These are phyloP conservation scores for Metschnikowia kofuensis DNA, from an alignment of 805 yeast species.

Conservation along the genomic window DNA sequence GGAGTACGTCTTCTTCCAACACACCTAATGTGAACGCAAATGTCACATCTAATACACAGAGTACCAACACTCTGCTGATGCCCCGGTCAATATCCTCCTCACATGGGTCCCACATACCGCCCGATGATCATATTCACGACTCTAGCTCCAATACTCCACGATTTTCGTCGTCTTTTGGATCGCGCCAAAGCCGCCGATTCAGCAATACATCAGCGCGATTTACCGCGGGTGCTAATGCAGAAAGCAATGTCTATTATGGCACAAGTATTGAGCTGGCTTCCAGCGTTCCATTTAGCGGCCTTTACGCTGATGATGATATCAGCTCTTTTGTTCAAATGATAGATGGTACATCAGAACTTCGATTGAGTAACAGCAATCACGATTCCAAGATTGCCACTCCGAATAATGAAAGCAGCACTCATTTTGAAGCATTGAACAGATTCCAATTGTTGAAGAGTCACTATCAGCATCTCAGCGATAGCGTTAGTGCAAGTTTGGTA, in stretches of 20 bases:
- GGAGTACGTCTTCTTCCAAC: constrained; percentile 40
- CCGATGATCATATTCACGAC: constrained; percentile 27
- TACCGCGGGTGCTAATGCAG: constrained; percentile 20
- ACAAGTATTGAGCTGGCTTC: constrained; percentile 37
- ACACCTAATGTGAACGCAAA: constrained; percentile 21
- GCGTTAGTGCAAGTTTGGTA: constrained; percentile 49
- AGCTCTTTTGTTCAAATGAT: constrained; percentile 70
- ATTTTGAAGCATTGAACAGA: constrained; percentile 46
- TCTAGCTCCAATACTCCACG: constrained; percentile 47
- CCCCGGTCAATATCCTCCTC: constrained; percentile 41
- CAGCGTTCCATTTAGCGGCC: constrained; percentile 38
- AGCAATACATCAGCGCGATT: constrained; percentile 26
- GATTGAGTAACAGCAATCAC: constrained; percentile 25
- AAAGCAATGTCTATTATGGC: constrained; percentile 23
- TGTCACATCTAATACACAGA: constrained; percentile 23
- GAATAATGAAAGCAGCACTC: constrained; percentile 20
- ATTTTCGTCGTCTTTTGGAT: constrained; percentile 71
- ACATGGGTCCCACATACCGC: constrained; percentile 33
- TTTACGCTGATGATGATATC: constrained; percentile 55
- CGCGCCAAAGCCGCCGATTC: constrained; percentile 53
- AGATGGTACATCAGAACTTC: constrained; percentile 58
- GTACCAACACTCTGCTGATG: constrained; percentile 13
- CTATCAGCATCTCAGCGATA: constrained; percentile 55
- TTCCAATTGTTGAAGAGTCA: constrained; percentile 52
- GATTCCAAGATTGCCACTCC: constrained; percentile 15